These are phyloP conservation scores for Colletotrichum higginsianum DNA, from an alignment of 2,329 filamentous ascomycete genomes.

Conservation along the genomic window DNA sequence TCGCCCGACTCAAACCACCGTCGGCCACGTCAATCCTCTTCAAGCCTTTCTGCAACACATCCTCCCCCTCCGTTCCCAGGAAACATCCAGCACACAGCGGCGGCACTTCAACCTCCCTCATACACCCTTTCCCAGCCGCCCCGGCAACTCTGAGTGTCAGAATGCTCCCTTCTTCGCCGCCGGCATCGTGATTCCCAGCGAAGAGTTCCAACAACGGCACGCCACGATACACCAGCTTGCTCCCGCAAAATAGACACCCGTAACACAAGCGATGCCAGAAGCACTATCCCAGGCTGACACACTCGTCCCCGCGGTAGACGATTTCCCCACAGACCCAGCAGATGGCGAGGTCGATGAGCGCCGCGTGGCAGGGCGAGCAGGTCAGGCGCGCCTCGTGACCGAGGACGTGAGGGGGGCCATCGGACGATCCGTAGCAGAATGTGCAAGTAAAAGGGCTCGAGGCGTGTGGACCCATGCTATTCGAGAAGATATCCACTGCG, in stretches of 20 bases:
- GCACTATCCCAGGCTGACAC: slow-evolving; percentile 72
- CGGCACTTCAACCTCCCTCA: slow-evolving; percentile 60
- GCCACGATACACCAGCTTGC: slow-evolving; percentile 54
- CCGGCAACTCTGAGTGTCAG: slow-evolving; percentile 11
- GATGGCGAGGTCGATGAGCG: slow-evolving; percentile 67
- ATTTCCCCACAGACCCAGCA: slow-evolving; percentile 72
- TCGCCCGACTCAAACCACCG: slow-evolving; percentile 61
- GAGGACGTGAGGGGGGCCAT: slow-evolving; percentile 56
- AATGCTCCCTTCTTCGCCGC: slow-evolving; percentile 33
- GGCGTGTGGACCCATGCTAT: neutral
- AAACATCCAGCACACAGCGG: slow-evolving; percentile 66
- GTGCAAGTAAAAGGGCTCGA: slow-evolving; percentile 65
- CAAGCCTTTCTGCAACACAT: slow-evolving; percentile 59
- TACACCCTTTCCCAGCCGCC: slow-evolving; percentile 39
- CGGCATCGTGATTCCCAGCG: slow-evolving; percentile 40
- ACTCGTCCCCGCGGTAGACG: slow-evolving; percentile 67
- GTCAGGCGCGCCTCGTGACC: slow-evolving; percentile 64
- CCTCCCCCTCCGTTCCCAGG: slow-evolving; percentile 57
- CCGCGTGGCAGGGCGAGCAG: slow-evolving; percentile 63
- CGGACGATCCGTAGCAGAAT: slow-evolving; percentile 65
- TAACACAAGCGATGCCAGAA: slow-evolving; percentile 73
- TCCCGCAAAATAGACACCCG: slow-evolving; percentile 68
- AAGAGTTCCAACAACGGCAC: slow-evolving; percentile 55
- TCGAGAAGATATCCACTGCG: neutral
- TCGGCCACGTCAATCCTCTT: slow-evolving; percentile 60